phyloP scores from a whole-genome alignment of 768 basidiomycete genomes.

The Lactifluus echinatus region DNA sequence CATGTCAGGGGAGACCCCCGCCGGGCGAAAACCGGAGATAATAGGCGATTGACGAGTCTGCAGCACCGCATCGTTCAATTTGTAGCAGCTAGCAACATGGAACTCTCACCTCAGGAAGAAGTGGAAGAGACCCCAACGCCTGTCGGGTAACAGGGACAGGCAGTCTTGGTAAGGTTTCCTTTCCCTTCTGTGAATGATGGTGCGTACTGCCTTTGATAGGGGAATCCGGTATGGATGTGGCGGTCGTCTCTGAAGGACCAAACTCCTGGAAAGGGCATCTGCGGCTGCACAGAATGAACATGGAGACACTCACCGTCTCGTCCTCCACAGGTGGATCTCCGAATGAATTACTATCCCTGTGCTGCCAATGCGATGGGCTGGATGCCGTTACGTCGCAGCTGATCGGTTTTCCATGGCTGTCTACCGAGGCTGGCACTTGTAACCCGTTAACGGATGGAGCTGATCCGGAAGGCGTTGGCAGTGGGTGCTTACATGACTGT shows the following conservation, averaged over 20 bases:
- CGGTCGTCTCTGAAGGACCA: neutral
- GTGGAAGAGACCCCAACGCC: neutral
- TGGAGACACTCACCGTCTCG: neutral
- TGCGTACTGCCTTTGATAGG: neutral
- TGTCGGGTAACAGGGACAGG: neutral
- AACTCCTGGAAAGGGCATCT: neutral
- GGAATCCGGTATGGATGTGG: neutral
- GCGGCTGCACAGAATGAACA: neutral
- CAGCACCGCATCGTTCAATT: neutral
- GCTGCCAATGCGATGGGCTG: conserved; percentile 1
- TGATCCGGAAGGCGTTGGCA: neutral
- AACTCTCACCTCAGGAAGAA: conserved; percentile 4
- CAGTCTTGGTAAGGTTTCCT: neutral
- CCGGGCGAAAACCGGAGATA: neutral
- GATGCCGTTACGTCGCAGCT: neutral
- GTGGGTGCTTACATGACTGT: neutral
- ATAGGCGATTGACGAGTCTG: conserved; percentile 8
- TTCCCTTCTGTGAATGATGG: neutral
- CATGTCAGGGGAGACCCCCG: neutral
- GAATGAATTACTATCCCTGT: neutral
- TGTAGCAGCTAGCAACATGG: neutral
- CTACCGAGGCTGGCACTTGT: neutral
- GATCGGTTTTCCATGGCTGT: neutral
- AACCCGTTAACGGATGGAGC: neutral
- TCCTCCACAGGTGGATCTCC: neutral